Percentiles rank a stretch among this genome's conserved stretches.
phyloP scores from a whole-genome alignment of 2,329 filamentous ascomycete genomes.

The Nothophaeocryptopus gaeumannii region DNA sequence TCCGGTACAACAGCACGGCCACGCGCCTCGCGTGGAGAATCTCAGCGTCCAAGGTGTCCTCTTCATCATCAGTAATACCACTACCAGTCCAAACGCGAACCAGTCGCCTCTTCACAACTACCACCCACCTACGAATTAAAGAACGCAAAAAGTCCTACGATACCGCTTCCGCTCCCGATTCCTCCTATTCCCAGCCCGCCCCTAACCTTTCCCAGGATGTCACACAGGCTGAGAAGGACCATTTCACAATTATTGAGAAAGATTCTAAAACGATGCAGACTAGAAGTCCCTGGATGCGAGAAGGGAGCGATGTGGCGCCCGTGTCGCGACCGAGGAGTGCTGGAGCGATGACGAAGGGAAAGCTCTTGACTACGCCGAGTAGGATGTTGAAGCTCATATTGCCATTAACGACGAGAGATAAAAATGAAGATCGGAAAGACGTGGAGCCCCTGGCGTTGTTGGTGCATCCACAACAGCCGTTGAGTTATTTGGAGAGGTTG shows the following conservation, averaged over 20 bases:
- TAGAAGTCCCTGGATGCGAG: conserved; percentile 64
- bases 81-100: conserved; percentile 2
- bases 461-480: conserved; percentile 83
- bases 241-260: conserved; percentile 43
- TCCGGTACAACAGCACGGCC: conserved; percentile 1
- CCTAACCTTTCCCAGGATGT: conserved; percentile 44
- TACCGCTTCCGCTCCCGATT: conserved; percentile 24
- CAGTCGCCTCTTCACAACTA: conserved; percentile 12
- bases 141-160: conserved; percentile 21
- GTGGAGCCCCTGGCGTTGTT: conserved; percentile 83
- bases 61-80: conserved; percentile 3
- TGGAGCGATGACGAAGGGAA: conserved; percentile 66
- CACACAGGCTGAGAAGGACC: conserved; percentile 45
- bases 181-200: conserved; percentile 36
- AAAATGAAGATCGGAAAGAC: conserved; percentile 60
- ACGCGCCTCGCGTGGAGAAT: conserved; percentile 16
- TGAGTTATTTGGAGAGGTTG: conserved; percentile 84
- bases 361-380: conserved; percentile 76
- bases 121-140: conserved; percentile 5
- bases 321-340: conserved; percentile 52
- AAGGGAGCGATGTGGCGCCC: conserved; percentile 59
- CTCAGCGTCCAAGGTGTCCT: conserved; percentile 10
- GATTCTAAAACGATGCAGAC: conserved; percentile 56
- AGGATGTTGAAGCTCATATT: conserved; percentile 77
- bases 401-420: conserved; percentile 64